Base-by-base conservation (phyloP, 2,329 filamentous ascomycete species). In the Arthrinium puccinioides region DNA sequence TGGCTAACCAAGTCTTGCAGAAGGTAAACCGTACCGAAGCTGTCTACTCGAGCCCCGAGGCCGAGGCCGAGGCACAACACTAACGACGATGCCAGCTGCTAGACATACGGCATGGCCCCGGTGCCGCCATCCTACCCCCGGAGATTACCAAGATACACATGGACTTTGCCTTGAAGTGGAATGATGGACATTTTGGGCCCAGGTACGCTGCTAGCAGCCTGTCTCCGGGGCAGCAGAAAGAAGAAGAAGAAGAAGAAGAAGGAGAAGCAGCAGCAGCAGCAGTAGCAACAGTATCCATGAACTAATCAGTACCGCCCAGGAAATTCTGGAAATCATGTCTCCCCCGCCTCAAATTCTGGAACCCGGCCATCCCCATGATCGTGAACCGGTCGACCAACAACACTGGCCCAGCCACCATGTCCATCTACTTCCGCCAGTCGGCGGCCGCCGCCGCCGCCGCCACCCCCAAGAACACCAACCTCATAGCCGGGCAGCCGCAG, bases 281-380 rank as follows among this genome's bases (percentile, higher is more conserved):
- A 62, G 32, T 58, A 62, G 21, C 42, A 61, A 59, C 31, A 26
- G 9, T 26, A 14, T 26, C 9, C 9, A 26, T 9, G 55, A 57
- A 9, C 24, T 9, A 9, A 9, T 14, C 9, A 14, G 24, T 11
- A 9, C 15, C 13, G 16, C 10, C 20, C 5, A 94, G 89, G 54
- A 87, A 87, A 67, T 96, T 98, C 74, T 95, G 87, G 86, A 79
- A 76, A 46, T 70, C 81, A 43, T 83, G 80, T 57, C 79, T 97
- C 32, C 86, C 87, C 16, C 79, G 87, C 40, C 71, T 98, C 48
- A 96, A 98, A 72, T 98, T 82, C 67, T 84, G 94, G 72, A 98
- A 98, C 60, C 92, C 92, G 1, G 66, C 79, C 10, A 62, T 96
- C 31, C 78, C 83, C 29, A 94, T 97, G 74, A 80, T 85, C 41